These are phyloP conservation scores for Potentilla sterilis DNA, from an alignment of 306 rosid species.

Conservation along the genomic window DNA sequence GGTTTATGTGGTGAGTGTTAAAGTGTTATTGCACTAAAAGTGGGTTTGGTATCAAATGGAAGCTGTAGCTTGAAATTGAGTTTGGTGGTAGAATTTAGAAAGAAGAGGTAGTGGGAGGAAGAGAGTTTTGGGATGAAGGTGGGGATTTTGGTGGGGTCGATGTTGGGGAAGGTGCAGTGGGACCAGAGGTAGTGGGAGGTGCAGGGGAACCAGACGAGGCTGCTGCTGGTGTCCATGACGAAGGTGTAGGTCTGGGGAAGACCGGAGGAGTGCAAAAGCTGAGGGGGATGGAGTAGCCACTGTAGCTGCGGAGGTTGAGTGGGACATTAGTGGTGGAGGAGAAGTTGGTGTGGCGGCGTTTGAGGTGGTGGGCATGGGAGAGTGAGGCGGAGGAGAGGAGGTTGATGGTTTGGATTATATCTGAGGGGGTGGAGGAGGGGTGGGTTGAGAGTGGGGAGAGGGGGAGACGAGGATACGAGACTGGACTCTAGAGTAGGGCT, in stretches of 20 bases:
- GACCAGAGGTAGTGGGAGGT: slow-evolving; percentile 70
- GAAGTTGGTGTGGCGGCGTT: slow-evolving; percentile 29
- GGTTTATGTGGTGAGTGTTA: no score
- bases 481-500: no score
- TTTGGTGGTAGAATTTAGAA: no score
- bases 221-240: slow-evolving; percentile 77
- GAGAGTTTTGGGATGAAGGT: slow-evolving; percentile 66
- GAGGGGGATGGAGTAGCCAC: slow-evolving; percentile 71
- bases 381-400: slow-evolving; percentile 53
- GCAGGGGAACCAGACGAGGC: slow-evolving; percentile 94
- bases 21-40: no score
- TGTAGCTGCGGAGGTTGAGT: slow-evolving; percentile 55
- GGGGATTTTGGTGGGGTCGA: slow-evolving; percentile 40
- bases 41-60: no score
- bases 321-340: slow-evolving; percentile 30
- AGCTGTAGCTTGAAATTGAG: no score
- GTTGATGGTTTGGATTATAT: slow-evolving; percentile 46
- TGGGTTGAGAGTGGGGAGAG: slow-evolving; percentile 38
- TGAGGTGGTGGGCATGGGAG: slow-evolving; percentile 71
- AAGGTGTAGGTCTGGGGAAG: slow-evolving; percentile 51
- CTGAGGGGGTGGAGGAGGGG: slow-evolving; percentile 44
- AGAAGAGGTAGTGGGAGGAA: no score
- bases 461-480: no score
- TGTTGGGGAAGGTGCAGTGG: slow-evolving; percentile 57
- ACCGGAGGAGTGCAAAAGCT: slow-evolving; percentile 78